phyloP scores from a whole-genome alignment of 257 asterid genomes.

The Fraxinus anomala region DNA sequence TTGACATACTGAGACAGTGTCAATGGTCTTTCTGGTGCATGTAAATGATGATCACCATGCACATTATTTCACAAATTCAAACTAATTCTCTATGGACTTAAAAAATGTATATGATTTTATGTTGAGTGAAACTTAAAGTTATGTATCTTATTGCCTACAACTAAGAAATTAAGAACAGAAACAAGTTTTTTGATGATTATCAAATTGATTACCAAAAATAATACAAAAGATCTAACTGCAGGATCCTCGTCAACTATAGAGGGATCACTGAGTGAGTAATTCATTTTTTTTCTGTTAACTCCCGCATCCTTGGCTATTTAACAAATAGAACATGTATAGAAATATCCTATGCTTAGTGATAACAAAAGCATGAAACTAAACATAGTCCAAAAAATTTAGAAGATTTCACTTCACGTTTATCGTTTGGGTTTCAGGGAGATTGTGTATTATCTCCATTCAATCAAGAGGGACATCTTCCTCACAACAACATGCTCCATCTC shows the following conservation, averaged over 20 bases:
- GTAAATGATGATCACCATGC: not conserved
- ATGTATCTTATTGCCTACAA: not conserved
- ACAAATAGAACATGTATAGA: not conserved
- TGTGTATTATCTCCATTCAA: not conserved
- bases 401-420: not conserved
- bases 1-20: not conserved
- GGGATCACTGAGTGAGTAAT: not conserved
- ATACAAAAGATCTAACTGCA: not conserved
- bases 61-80: not conserved
- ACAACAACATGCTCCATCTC: not conserved
- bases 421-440: not conserved
- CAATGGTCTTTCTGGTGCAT: not conserved
- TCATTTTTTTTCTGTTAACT: not conserved
- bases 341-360: not conserved
- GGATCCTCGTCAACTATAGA: not conserved
- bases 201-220: not conserved
- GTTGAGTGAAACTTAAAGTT: not conserved
- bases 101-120: too few relatives aligned
- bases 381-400: not conserved
- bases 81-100: not conserved
- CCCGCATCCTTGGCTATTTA: not conserved
- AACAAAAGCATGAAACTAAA: not conserved
- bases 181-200: not conserved
- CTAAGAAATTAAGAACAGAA: not conserved
- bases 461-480: not conserved